Evolutionary conservation across 2,329 filamentous ascomycete species (phyloP), one percentile per base, ranked within the genome.

Genomic region (Chrysosphaeria jannelii): DNA sequence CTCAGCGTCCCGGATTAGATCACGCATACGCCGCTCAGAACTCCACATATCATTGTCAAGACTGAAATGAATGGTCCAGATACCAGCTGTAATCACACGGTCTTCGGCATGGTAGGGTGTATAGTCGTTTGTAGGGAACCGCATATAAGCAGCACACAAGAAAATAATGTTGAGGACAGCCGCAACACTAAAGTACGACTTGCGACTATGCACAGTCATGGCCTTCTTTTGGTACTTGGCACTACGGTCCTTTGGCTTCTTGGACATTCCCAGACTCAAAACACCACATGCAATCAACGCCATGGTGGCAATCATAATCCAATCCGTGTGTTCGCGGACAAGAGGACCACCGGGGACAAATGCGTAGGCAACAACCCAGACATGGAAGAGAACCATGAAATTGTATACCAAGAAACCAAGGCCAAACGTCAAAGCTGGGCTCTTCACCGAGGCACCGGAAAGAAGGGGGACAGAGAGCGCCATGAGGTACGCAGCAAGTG

Each of bases 41-140:
- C 75, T 81, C 76, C 78, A 93, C 79, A 93, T 91, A 42, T 91
- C 72, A 36, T 97, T 93, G 47, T 97, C 85, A 11, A 97, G 62
- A 9, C 74, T 79, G 43, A 97, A 97, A 47, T 97, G 85, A 26
- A 93, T 79, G 0, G 85, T 97, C 85, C 85, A 97, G 41, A 97
- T 93, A 34, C 85, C 85, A 1, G 78, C 76, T 0, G 88, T 93
- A 28, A 91, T 57, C 25, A 88, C 49, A 34, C 85, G 85, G 31
- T 79, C 70, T 25, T 90, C 64, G 18, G 62, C 59, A 40, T 97
- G 81, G 43, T 93, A 79, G 0, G 85, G 74, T 26, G 61, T 63
- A 48, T 91, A 89, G 46, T 93, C 66, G 40, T 91, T 81, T 3
- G 67, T 68, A 0, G 85, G 85, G 51, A 93, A 91, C 30, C 85